Conservation (phyloP, 257 asterid genomes). For the Forsythia suspensa region DNA sequence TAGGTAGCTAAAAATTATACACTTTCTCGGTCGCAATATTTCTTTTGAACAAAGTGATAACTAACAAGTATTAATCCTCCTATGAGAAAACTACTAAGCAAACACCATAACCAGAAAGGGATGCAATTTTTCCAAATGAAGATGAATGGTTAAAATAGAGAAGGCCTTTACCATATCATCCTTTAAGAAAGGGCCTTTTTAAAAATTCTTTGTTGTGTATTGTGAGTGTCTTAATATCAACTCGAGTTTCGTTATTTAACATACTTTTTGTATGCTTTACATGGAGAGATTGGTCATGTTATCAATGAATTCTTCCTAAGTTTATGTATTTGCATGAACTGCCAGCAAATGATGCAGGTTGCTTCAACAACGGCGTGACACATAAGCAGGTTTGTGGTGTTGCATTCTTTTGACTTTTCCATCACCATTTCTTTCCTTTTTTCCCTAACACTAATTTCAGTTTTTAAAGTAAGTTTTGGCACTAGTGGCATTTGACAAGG, state of each 20-base stretch:
- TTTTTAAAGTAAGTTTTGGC: background rate
- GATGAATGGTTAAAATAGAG: too few relatives aligned
- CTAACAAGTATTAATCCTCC: too few relatives aligned
- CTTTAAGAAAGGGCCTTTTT: too few relatives aligned
- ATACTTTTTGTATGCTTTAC: constrained; percentile 5
- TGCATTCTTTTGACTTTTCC: constrained; percentile 20
- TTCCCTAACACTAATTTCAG: background rate
- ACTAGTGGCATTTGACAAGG: background rate
- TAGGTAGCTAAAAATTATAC: constrained; percentile 11
- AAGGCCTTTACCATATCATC: too few relatives aligned
- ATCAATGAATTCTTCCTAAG: constrained; percentile 15
- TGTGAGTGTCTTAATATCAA: background rate
- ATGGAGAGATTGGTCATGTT: constrained; percentile 19
- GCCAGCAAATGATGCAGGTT: constrained; percentile 87
- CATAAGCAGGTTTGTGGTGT: constrained; percentile 79
- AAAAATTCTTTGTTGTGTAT: too few relatives aligned
- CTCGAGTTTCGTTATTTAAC: background rate
- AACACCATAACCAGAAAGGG: too few relatives aligned
- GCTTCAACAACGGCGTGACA: constrained; percentile 94
- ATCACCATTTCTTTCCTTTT: background rate
- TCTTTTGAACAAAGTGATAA: too few relatives aligned
- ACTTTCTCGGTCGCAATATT: too few relatives aligned
- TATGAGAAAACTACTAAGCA: too few relatives aligned
- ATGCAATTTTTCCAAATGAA: too few relatives aligned
- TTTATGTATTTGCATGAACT: constrained; percentile 30